Percentiles rank a stretch among this genome's conserved stretches.
Evolutionary conservation across 306 rosid species (phyloP).

Genomic region (Glycyrrhiza uralensis): DNA sequence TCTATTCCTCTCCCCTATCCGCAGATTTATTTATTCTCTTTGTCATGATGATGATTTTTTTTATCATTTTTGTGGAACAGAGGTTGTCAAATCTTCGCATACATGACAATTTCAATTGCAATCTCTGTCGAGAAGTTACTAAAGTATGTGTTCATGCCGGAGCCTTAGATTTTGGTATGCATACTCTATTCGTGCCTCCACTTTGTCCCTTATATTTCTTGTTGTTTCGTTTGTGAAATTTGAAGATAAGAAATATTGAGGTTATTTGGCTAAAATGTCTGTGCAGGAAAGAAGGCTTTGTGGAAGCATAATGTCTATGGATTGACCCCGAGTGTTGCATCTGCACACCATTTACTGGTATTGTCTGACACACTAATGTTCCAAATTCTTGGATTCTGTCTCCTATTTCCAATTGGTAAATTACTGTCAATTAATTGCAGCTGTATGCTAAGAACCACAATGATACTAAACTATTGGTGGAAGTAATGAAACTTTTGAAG

Average conservation of each 20-base stretch:
- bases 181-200: not conserved
- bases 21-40: not conserved
- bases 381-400: slow-evolving; percentile 7
- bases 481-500: slow-evolving; percentile 70
- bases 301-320: slow-evolving; percentile 89
- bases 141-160: slow-evolving; percentile 79
- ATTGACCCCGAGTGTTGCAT: slow-evolving; percentile 62
- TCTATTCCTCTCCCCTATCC: not conserved
- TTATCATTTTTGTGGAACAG: slow-evolving; percentile 45
- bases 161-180: slow-evolving; percentile 71
- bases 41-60: not conserved
- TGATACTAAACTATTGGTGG: slow-evolving; percentile 66
- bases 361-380: slow-evolving; percentile 17
- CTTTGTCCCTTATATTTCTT: not conserved
- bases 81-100: slow-evolving; percentile 90
- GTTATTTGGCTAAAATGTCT: slow-evolving; percentile 8
- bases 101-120: slow-evolving; percentile 60
- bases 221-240: not conserved
- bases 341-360: slow-evolving; percentile 89
- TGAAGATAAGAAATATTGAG: slow-evolving; percentile 2
- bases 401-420: slow-evolving; percentile 20
- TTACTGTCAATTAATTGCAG: slow-evolving; percentile 42
- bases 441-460: slow-evolving; percentile 60
- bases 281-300: slow-evolving; percentile 79
- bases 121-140: slow-evolving; percentile 80